Conservation (phyloP, 1,139 yeast species). For the Cylindricascospora bacillispora region DNA sequence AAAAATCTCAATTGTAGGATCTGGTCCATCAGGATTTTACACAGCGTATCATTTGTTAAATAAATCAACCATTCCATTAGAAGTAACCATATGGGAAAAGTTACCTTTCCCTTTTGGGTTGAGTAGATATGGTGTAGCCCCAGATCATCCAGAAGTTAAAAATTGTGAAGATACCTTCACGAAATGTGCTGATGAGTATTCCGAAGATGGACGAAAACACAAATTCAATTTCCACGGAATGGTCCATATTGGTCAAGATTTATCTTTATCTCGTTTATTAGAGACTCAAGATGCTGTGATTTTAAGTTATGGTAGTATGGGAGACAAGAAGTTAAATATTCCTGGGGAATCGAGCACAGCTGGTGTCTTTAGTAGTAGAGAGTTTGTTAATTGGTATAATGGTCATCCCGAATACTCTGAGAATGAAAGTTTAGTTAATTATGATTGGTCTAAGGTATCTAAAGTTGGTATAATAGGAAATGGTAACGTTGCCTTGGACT, state of each 20-base stretch:
- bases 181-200: slow-evolving; percentile 37
- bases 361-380: slow-evolving; percentile 73
- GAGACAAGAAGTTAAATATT: slow-evolving; percentile 44
- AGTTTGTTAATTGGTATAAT: slow-evolving; percentile 93
- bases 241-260: slow-evolving; percentile 49
- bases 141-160: slow-evolving; percentile 97
- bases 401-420: slow-evolving; percentile 52
- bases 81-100: slow-evolving; percentile 60
- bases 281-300: slow-evolving; percentile 58
- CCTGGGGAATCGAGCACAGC: slow-evolving; percentile 44
- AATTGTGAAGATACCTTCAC: slow-evolving; percentile 72
- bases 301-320: slow-evolving; percentile 71
- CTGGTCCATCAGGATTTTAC: slow-evolving; percentile 96
- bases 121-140: slow-evolving; percentile 94
- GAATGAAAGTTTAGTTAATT: slow-evolving; percentile 20
- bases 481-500: slow-evolving; percentile 95
- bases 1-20: slow-evolving; percentile 54
- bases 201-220: slow-evolving; percentile 11
- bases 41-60: slow-evolving; percentile 67
- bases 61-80: slow-evolving; percentile 34
- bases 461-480: slow-evolving; percentile 81
- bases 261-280: slow-evolving; percentile 37
- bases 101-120: slow-evolving; percentile 87
- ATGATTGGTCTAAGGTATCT: slow-evolving; percentile 41
- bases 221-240: slow-evolving; percentile 66